These are phyloP conservation scores for Russula emetica DNA, from an alignment of 768 basidiomycete genomes.

Conservation along the genomic window DNA sequence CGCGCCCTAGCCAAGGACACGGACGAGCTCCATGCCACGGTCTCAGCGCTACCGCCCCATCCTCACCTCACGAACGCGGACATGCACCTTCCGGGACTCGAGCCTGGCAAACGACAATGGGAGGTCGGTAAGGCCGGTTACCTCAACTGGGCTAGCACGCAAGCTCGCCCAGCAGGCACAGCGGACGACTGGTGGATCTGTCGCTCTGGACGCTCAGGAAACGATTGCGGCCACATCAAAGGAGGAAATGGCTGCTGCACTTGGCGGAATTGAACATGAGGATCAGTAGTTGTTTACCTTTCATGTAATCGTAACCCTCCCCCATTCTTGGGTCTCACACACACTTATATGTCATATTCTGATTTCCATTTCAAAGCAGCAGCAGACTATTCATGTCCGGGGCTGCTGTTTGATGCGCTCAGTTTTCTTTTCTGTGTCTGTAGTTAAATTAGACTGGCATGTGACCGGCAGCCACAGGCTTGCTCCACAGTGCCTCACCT, in stretches of 20 bases:
- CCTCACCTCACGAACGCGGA: conserved; percentile 21
- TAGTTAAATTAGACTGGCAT: too few relatives aligned
- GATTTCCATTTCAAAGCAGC: too few relatives aligned
- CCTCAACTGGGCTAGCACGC: conserved; percentile 67
- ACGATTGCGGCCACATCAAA: not conserved
- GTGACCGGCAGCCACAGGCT: not conserved
- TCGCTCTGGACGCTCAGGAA: not conserved
- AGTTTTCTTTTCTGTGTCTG: too few relatives aligned
- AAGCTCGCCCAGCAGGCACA: conserved; percentile 44
- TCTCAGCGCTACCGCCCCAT: conserved; percentile 46
- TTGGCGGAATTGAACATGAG: not conserved
- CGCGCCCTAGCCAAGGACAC: conserved; percentile 40
- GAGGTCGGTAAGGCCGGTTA: conserved; percentile 73
- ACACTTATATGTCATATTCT: too few relatives aligned
- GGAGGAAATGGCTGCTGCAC: conserved; percentile 7
- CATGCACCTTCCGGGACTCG: conserved; percentile 33
- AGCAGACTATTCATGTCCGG: too few relatives aligned
- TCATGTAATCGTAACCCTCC: too few relatives aligned
- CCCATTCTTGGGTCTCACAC: not conserved
- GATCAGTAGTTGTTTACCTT: not conserved
- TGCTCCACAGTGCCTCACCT: not conserved
- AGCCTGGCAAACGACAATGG: conserved; percentile 72
- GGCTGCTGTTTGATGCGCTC: too few relatives aligned
- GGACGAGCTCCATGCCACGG: conserved; percentile 43
- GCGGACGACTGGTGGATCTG: conserved; percentile 9